phyloP scores from a whole-genome alignment of 768 basidiomycete species.

The Pleurotus giganteus region DNA sequence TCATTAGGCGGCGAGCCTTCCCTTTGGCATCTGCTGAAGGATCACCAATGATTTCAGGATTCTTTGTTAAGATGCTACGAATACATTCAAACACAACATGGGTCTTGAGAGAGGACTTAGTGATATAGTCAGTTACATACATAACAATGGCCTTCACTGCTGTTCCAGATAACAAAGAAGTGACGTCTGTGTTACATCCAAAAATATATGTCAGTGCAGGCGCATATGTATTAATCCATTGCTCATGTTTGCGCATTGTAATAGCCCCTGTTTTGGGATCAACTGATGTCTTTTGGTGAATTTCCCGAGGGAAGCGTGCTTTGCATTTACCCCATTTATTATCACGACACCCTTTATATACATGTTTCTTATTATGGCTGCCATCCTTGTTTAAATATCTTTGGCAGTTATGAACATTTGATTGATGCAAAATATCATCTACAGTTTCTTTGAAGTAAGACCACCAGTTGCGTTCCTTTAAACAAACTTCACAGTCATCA shows the following conservation, averaged over 20 bases:
- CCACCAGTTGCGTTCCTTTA: conserved; percentile 12
- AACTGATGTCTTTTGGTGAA: conserved; percentile 11
- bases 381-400: conserved; percentile 16
- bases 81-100: conserved; percentile 28
- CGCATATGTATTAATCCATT: conserved; percentile 26
- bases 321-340: conserved; percentile 24
- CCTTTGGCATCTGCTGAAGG: conserved; percentile 6
- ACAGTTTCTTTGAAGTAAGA: conserved; percentile 15
- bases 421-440: conserved; percentile 26
- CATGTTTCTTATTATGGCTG: conserved; percentile 9
- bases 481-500: conserved; percentile 20
- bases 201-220: conserved; percentile 23
- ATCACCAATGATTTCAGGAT: not conserved
- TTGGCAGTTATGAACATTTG: conserved; percentile 28
- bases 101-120: conserved; percentile 26
- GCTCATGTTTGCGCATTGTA: conserved; percentile 25
- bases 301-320: conserved; percentile 24
- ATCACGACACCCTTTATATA: no score
- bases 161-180: conserved; percentile 29
- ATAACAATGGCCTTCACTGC: conserved; percentile 29
- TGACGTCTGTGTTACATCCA: conserved; percentile 31
- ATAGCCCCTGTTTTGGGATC: conserved; percentile 25
- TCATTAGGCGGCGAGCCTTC: conserved; percentile 20
- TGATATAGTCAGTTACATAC: conserved; percentile 33
- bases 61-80: conserved; percentile 20